phyloP scores from a whole-genome alignment of 2,329 filamentous ascomycete species.

The Corinectria fuckeliana region DNA sequence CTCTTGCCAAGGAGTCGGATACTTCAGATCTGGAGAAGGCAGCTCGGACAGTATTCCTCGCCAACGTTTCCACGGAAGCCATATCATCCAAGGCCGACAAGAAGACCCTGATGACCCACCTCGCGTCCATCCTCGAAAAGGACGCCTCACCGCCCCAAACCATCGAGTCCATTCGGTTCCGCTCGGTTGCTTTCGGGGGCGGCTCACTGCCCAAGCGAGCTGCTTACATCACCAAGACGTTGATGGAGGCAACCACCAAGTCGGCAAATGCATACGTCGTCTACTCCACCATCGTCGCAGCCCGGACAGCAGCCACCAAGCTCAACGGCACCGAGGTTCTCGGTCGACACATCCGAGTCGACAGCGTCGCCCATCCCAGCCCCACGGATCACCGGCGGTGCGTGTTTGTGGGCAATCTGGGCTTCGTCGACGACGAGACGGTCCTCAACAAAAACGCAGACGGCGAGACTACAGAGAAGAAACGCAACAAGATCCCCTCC shows the following conservation, averaged over 20 bases:
- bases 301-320: constrained; percentile 74
- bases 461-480: constrained; percentile 72
- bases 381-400: constrained; percentile 85
- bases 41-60: constrained; percentile 87
- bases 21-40: constrained; percentile 79
- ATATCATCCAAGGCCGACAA: constrained; percentile 83
- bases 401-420: constrained; percentile 94
- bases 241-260: constrained; percentile 90
- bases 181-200: constrained; percentile 85
- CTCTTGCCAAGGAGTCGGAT: constrained; percentile 59
- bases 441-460: constrained; percentile 69
- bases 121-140: constrained; percentile 73
- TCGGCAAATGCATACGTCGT: constrained; percentile 95
- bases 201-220: constrained; percentile 86
- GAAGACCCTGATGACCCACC: constrained; percentile 77
- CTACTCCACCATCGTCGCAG: constrained; percentile 77
- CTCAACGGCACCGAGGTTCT: constrained; percentile 87
- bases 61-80: constrained; percentile 84
- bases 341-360: constrained; percentile 86
- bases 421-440: constrained; percentile 92
- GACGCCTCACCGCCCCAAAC: constrained; percentile 66
- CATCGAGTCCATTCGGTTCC: constrained; percentile 91
- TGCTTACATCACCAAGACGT: constrained; percentile 87
- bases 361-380: constrained; percentile 87
- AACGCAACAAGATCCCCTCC: constrained; percentile 75